phyloP scores from a whole-genome alignment of 2,329 filamentous ascomycete genomes.

The Aspergillus sp. region DNA sequence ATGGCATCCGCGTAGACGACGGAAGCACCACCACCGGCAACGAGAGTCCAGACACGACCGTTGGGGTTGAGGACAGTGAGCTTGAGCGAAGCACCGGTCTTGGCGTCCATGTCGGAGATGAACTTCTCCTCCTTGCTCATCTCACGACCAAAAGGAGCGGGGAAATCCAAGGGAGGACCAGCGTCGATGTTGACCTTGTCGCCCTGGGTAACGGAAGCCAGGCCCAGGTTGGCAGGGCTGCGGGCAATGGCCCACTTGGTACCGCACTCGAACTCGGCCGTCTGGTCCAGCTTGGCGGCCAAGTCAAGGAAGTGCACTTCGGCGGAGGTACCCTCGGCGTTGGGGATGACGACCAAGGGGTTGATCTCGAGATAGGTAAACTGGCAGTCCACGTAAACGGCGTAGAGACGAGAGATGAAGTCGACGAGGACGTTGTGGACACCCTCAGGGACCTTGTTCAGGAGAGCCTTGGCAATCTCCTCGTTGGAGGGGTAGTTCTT shows the following conservation, averaged over 20 bases:
- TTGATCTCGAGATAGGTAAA: constrained; percentile 99
- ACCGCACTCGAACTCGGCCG: constrained; percentile 98
- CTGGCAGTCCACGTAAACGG: constrained; percentile 98
- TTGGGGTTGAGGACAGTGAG: constrained; percentile 88
- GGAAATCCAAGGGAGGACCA: constrained; percentile 97
- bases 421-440: constrained; percentile 97
- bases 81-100: constrained; percentile 98
- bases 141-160: constrained; percentile 96
- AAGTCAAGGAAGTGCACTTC: constrained; percentile 97
- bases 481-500: constrained; percentile 92
- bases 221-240: constrained; percentile 78
- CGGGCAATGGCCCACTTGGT: constrained; percentile 98
- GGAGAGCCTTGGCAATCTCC: constrained; percentile 73
- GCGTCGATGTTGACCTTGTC: constrained; percentile 88
- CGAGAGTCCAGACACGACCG: constrained; percentile 95
- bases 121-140: constrained; percentile 98
- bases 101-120: constrained; percentile 96
- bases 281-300: constrained; percentile 97
- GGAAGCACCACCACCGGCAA: constrained; percentile 98
- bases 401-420: constrained; percentile 97
- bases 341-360: constrained; percentile 95
- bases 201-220: constrained; percentile 58
- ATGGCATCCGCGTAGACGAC: constrained; percentile 99
- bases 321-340: constrained; percentile 82
- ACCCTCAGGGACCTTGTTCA: constrained; percentile 90